These are phyloP conservation scores for Pisolithus albus DNA, from an alignment of 768 basidiomycete genomes.

Conservation along the genomic window DNA sequence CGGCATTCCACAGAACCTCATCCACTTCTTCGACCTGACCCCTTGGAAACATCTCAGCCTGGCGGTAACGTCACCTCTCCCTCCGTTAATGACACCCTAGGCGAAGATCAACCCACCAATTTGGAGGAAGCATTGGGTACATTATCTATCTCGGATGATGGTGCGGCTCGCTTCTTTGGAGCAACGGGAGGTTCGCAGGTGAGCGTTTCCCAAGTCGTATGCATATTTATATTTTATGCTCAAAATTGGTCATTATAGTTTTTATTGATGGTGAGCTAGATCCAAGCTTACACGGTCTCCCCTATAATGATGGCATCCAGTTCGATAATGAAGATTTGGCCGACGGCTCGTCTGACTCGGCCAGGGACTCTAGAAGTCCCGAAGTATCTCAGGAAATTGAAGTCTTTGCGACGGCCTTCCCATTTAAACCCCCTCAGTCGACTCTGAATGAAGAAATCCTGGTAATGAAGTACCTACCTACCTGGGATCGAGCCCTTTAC, in stretches of 20 bases:
- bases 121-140: constrained; percentile 55
- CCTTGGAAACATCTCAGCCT: constrained; percentile 29
- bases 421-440: constrained; percentile 54
- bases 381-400: constrained; percentile 27
- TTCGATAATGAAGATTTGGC: constrained; percentile 18
- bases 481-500: constrained; percentile 40
- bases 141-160: constrained; percentile 52
- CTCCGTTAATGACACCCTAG: constrained; percentile 20
- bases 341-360: constrained; percentile 21
- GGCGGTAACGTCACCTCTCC: constrained; percentile 17
- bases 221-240: constrained; percentile 4
- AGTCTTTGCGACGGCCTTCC: constrained; percentile 56
- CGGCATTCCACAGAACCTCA: constrained; percentile 48
- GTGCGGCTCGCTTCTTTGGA: constrained; percentile 57
- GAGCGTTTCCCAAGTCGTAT: constrained; percentile 14
- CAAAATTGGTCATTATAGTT: constrained; percentile 17
- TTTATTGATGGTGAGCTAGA: constrained; percentile 25
- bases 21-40: constrained; percentile 52
- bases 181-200: constrained; percentile 66
- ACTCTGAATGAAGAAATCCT: constrained; percentile 36
- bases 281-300: background rate
- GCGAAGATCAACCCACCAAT: constrained; percentile 28
- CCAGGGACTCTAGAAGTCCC: constrained; percentile 23
- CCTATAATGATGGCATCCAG: constrained; percentile 14
- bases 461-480: constrained; percentile 48